A percentile compares a stretch with the other conserved stretches of the same genome.
Conservation (phyloP, 1,139 yeast species). For the Meyerozyma guilliermondii region DNA sequence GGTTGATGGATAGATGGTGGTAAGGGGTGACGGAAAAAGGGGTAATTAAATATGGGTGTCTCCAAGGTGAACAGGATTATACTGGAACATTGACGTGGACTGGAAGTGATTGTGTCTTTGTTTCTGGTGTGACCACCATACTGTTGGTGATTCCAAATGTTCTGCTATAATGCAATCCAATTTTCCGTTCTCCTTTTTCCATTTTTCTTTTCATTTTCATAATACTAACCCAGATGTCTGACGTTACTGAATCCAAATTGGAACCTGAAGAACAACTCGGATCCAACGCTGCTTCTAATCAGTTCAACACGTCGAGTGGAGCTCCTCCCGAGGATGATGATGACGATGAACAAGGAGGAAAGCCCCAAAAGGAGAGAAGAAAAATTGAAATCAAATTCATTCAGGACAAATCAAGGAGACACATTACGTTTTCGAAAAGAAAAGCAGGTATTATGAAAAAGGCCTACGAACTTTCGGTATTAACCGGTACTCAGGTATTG, state of each 20-base stretch:
- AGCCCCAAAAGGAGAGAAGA: conserved; percentile 76
- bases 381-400: conserved; percentile 96
- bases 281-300: conserved; percentile 14
- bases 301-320: conserved; percentile 12
- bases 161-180: too few species aligned
- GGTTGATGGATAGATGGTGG: conserved; percentile 1
- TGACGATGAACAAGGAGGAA: conserved; percentile 46
- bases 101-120: too few species aligned
- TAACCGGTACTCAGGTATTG: conserved; percentile 95
- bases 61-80: too few species aligned
- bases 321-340: conserved; percentile 61
- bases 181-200: too few species aligned
- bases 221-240: conserved; percentile 30
- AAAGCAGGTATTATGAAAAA: conserved; percentile 99
- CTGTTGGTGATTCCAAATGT: neutral
- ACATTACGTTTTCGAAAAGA: conserved; percentile 94
- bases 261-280: conserved; percentile 34
- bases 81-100: too few species aligned
- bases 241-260: conserved; percentile 36
- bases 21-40: too few species aligned
- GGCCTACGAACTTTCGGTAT: conserved; percentile 92
- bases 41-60: too few species aligned
- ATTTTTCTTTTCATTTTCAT: too few species aligned
- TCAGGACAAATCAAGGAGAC: conserved; percentile 96
- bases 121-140: neutral